Evolutionary conservation across 2,329 filamentous ascomycete species (phyloP), one percentile per base, ranked within the genome.

Genomic region (Paecilomyces variotii): DNA sequence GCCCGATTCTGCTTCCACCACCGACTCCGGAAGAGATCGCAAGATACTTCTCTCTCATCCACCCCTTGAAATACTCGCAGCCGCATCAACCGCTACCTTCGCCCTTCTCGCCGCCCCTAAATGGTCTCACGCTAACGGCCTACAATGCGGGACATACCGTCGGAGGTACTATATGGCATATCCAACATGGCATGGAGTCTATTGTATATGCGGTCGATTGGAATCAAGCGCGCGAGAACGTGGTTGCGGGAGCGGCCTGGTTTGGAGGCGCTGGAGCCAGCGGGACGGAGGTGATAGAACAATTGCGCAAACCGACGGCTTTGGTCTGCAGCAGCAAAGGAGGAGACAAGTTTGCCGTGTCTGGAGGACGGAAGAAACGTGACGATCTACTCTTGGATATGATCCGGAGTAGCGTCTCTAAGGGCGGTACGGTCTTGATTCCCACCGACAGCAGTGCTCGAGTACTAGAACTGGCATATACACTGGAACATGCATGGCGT

Each of bases 131-230:
- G 1, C 90, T 99, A 64, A 99, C 94, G 0, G 94, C 94, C 0
- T 97, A 97, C 77, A 96, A 95, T 75, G 91, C 94, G 6, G 94
- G 94, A 63, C 93, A 97, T 71, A 97, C 93, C 0, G 83, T 97
- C 0, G 94, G 94, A 72, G 94, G 94, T 58, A 97, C 94, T 26
- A 96, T 99, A 78, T 99, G 94, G 94, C 93, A 97, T 69, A 92
- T 99, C 63, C 93, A 97, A 68, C 91, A 97, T 77, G 91, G 92
- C 0, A 83, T 97, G 70, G 94, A 99, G 73, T 97, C 92, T 0
- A 93, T 99, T 50, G 92, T 99, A 0, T 97, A 99, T 68, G 93
- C 94, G 0, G 90, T 97, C 19, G 93, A 97, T 70, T 99, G 94
- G 94, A 97, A 97, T 67, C 92, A 97, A 75, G 91, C 89, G n/a